These are phyloP conservation scores for Asterophora lycoperdoides DNA, from an alignment of 768 basidiomycete genomes.

Conservation along the genomic window DNA sequence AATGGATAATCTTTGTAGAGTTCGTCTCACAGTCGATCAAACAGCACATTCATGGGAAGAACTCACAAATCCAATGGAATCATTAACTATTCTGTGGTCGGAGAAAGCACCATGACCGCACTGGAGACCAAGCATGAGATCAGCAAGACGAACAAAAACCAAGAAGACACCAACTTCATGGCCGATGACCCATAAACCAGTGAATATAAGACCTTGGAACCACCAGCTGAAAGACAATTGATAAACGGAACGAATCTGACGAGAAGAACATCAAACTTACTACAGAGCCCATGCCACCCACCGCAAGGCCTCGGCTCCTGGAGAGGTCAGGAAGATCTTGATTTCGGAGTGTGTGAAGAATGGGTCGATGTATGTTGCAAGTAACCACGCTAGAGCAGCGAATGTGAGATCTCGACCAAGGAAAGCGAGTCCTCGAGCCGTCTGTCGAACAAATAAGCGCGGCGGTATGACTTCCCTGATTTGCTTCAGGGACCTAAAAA, in stretches of 20 bases:
- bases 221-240: constrained; percentile 41
- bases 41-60: neutral
- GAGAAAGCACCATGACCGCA: constrained; percentile 59
- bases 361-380: constrained; percentile 42
- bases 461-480: constrained; percentile 48
- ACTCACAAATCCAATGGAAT: constrained; percentile 48
- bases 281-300: constrained; percentile 46
- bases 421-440: constrained; percentile 35
- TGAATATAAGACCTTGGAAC: constrained; percentile 58
- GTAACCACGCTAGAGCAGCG: constrained; percentile 38
- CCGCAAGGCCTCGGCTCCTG: constrained; percentile 33
- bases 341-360: constrained; percentile 27
- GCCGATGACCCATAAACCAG: constrained; percentile 57
- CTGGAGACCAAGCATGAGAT: constrained; percentile 22
- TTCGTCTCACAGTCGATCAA: neutral
- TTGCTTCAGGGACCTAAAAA: constrained; percentile 42
- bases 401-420: constrained; percentile 43
- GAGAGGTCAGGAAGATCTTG: constrained; percentile 23
- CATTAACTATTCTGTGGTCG: constrained; percentile 42
- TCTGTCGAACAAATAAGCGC: constrained; percentile 41
- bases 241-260: neutral
- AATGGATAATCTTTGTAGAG: constrained; percentile 36
- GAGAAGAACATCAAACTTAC: constrained; percentile 27
- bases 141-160: neutral
- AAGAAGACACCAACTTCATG: constrained; percentile 39